Percentiles rank a stretch among this genome's conserved stretches.
These are phyloP conservation scores for Penicillium paneum DNA, from an alignment of 2,329 filamentous ascomycete species.

Conservation along the genomic window DNA sequence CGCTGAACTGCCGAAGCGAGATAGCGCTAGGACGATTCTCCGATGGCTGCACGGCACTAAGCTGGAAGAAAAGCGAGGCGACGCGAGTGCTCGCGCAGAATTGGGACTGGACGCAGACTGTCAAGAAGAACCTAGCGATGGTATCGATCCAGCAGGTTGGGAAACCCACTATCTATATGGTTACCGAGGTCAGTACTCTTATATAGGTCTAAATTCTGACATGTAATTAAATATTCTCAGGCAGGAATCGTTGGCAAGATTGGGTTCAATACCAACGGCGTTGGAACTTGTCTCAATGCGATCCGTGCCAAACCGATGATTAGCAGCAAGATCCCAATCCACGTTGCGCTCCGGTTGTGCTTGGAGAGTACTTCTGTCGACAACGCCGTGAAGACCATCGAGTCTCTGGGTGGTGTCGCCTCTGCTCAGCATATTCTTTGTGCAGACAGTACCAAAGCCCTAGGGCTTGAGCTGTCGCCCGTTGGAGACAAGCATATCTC, in stretches of 20 bases:
- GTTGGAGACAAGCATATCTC: conserved; percentile 35
- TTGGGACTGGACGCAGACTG: conserved; percentile 57
- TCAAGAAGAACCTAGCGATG: conserved; percentile 53
- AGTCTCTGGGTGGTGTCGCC: conserved; percentile 51
- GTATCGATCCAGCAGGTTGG: conserved; percentile 45
- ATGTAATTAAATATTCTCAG: conserved; percentile 7
- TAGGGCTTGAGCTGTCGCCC: conserved; percentile 31
- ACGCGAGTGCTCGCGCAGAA: conserved; percentile 52
- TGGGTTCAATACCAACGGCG: conserved; percentile 58
- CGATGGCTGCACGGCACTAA: conserved; percentile 57
- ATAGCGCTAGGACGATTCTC: conserved; percentile 57
- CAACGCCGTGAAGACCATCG: conserved; percentile 47
- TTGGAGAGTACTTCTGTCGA: conserved; percentile 52
- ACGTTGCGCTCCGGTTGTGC: conserved; percentile 56
- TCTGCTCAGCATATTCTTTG: conserved; percentile 56
- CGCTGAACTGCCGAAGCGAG: conserved; percentile 59
- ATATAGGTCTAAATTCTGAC: not conserved
- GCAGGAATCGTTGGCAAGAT: conserved; percentile 64
- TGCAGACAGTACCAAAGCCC: conserved; percentile 42
- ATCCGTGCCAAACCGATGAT: conserved; percentile 58
- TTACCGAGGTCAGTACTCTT: conserved; percentile 46
- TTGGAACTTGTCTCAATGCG: conserved; percentile 61
- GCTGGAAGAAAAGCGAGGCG: conserved; percentile 45
- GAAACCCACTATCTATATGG: conserved; percentile 53
- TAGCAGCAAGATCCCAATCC: conserved; percentile 54